Evolutionary conservation across 2,329 filamentous ascomycete species (phyloP).

Genomic region (Xylaria sp.): DNA sequence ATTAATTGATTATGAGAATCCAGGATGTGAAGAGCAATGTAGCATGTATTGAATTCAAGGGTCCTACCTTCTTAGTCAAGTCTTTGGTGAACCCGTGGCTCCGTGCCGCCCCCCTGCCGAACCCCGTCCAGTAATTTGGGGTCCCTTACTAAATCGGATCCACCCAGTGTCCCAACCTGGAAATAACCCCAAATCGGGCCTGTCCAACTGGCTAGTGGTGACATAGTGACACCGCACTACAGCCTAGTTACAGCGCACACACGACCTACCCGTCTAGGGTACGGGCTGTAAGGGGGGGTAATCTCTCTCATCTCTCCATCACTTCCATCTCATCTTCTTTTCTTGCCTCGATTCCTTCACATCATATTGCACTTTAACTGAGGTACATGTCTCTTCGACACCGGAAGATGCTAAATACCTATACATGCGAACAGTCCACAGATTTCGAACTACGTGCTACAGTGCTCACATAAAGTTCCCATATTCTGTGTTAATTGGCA

Average conservation of each 20-base stretch:
- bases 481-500: neutral
- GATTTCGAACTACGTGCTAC: neutral
- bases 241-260: slow-evolving; percentile 1
- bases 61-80: neutral
- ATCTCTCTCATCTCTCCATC: slow-evolving; percentile 4
- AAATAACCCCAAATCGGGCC: slow-evolving; percentile 28
- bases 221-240: slow-evolving; percentile 13
- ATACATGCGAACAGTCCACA: neutral
- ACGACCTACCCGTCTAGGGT: slow-evolving; percentile 10
- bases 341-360: slow-evolving; percentile 15
- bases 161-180: slow-evolving; percentile 21
- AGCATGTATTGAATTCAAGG: neutral
- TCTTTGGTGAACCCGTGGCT: neutral
- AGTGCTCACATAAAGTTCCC: neutral
- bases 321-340: slow-evolving; percentile 7
- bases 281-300: slow-evolving; percentile 3
- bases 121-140: slow-evolving; percentile 2
- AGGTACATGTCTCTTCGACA: neutral
- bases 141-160: slow-evolving; percentile 16
- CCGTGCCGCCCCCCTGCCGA: slow-evolving; percentile 15
- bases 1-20: neutral
- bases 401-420: neutral
- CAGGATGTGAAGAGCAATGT: neutral
- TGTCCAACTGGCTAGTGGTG: slow-evolving; percentile 8
- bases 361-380: neutral